Conservation (phyloP, 2,329 filamentous ascomycete genomes). For the Penicillium thymicola region DNA sequence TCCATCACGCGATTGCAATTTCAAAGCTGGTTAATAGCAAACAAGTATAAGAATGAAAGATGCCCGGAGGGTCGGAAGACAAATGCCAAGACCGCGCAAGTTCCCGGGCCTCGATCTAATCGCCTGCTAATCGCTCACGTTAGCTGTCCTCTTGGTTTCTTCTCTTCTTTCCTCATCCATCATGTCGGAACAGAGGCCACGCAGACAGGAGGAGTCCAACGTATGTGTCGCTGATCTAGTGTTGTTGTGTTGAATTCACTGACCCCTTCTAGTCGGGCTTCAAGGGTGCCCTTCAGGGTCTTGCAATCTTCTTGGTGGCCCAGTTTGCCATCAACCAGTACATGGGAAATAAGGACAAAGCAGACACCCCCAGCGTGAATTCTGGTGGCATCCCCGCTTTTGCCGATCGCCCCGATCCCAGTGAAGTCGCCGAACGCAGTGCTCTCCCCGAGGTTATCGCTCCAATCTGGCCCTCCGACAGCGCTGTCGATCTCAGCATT, state of each 20-base stretch:
- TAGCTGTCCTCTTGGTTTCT: slow-evolving; percentile 11
- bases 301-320: slow-evolving; percentile 58
- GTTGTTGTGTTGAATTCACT: slow-evolving; percentile 15
- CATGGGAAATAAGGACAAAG: slow-evolving; percentile 43
- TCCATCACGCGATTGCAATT: slow-evolving; percentile 26
- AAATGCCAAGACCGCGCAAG: slow-evolving; percentile 8
- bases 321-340: slow-evolving; percentile 58
- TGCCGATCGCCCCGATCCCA: slow-evolving; percentile 57
- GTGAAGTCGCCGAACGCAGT: slow-evolving; percentile 35
- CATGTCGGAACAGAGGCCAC: slow-evolving; percentile 42
- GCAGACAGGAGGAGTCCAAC: slow-evolving; percentile 34
- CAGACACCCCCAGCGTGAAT: slow-evolving; percentile 17
- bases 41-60: not conserved
- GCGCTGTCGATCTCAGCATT: slow-evolving; percentile 75
- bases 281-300: slow-evolving; percentile 50
- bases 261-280: slow-evolving; percentile 38
- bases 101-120: slow-evolving; percentile 10
- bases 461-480: slow-evolving; percentile 83
- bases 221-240: slow-evolving; percentile 21
- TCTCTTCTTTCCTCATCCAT: slow-evolving; percentile 18
- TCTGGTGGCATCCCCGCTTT: slow-evolving; percentile 58
- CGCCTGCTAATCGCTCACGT: not conserved
- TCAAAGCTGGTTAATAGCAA: not conserved
- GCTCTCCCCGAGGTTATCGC: slow-evolving; percentile 67
- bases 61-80: not conserved